phyloP scores from a whole-genome alignment of 2,329 filamentous ascomycete species.

The Neocucurbitaria cava region DNA sequence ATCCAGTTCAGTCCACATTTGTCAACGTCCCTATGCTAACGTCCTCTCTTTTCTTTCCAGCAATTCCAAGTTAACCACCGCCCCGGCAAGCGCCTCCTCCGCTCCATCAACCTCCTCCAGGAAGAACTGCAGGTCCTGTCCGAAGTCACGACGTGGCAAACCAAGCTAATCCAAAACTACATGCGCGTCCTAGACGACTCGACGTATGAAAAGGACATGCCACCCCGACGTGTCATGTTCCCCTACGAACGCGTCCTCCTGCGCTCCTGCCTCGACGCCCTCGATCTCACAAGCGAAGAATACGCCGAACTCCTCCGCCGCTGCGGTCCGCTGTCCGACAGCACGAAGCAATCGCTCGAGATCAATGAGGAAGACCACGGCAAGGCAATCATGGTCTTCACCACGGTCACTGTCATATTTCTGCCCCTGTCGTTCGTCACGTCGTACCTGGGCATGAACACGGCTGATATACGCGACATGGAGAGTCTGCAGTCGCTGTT shows the following conservation, averaged over 20 bases:
- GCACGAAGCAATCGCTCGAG: conserved; percentile 42
- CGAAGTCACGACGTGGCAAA: conserved; percentile 36
- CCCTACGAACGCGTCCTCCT: conserved; percentile 33
- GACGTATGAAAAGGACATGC: conserved; percentile 28
- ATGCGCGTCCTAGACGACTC: conserved; percentile 30
- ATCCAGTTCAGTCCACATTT: no score
- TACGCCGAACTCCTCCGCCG: conserved; percentile 31
- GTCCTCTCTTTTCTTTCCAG: no score
- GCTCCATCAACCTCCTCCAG: conserved; percentile 42
- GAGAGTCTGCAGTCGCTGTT: conserved; percentile 48
- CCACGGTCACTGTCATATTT: conserved; percentile 54
- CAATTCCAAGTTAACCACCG: conserved; percentile 47
- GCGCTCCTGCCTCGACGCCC: conserved; percentile 26
- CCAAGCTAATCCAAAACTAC: conserved; percentile 35
- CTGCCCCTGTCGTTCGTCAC: conserved; percentile 55
- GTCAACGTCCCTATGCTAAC: conserved; percentile 13
- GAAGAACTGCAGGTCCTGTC: conserved; percentile 37
- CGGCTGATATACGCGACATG: conserved; percentile 52
- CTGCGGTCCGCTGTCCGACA: conserved; percentile 39
- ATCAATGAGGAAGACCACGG: conserved; percentile 50
- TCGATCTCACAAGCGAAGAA: conserved; percentile 30
- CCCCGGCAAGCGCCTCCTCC: conserved; percentile 41
- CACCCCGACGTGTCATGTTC: conserved; percentile 27
- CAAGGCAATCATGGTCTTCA: conserved; percentile 55
- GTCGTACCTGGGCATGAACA: conserved; percentile 53